Conservation (phyloP, 2,329 filamentous ascomycete genomes). For the Ascochyta koolunga region DNA sequence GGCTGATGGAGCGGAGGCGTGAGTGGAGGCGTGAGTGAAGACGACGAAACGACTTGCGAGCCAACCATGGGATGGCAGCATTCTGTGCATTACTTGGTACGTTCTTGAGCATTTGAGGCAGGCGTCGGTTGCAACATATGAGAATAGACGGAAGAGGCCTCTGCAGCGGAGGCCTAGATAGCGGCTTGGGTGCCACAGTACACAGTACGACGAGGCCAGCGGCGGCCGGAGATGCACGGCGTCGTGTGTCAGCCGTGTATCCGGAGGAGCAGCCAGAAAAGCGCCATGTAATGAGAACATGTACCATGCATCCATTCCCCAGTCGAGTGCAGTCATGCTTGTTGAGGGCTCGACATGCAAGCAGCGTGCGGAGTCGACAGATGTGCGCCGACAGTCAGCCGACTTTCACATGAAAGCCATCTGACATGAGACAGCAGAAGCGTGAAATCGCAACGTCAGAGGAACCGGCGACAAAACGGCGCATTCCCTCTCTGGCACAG, state of each 20-base stretch:
- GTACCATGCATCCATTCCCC: constrained; percentile 20
- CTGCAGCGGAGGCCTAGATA: constrained; percentile 24
- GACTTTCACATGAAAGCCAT: constrained; percentile 39
- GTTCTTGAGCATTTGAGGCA: constrained; percentile 41
- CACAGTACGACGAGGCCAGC: constrained; percentile 20
- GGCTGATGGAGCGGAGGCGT: not conserved
- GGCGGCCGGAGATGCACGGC: constrained; percentile 17
- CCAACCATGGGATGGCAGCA: constrained; percentile 23
- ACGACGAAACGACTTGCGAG: constrained; percentile 24
- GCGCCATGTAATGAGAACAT: constrained; percentile 31
- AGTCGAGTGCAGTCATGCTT: constrained; percentile 16
- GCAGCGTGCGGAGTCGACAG: constrained; percentile 5
- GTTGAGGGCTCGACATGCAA: constrained; percentile 11
- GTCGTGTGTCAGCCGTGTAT: constrained; percentile 18
- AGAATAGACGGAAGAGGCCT: constrained; percentile 34
- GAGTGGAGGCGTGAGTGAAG: too few species aligned
- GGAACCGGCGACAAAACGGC: not conserved
- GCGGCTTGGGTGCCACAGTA: constrained; percentile 20
- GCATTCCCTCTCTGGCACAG: too few species aligned
- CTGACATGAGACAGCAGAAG: constrained; percentile 16
- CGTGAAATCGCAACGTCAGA: constrained; percentile 17
- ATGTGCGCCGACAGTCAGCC: constrained; percentile 22
- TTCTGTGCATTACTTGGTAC: constrained; percentile 36
- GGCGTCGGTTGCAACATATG: constrained; percentile 36
- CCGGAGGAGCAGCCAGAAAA: constrained; percentile 22